Percentiles rank a stretch among this genome's conserved stretches.
Evolutionary conservation across 2,329 filamentous ascomycete species (phyloP).

Genomic region (Paramyrothecium roridum): DNA sequence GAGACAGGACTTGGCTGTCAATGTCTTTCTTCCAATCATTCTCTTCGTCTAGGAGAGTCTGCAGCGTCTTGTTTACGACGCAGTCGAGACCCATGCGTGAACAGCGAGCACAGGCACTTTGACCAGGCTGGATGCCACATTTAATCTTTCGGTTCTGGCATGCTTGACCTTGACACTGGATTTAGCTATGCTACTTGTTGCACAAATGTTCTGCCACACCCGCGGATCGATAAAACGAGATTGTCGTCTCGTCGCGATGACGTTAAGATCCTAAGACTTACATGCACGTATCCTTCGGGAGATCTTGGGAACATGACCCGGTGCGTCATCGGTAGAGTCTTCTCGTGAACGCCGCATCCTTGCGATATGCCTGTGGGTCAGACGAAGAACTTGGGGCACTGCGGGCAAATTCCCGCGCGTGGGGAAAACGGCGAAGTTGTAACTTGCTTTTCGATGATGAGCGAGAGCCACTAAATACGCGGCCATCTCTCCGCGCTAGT

Average conservation of each 20-base stretch:
- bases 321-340: no score
- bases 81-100: slow-evolving; percentile 46
- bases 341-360: no score
- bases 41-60: slow-evolving; percentile 52
- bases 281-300: slow-evolving; percentile 28
- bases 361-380: no score
- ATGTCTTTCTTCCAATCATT: slow-evolving; percentile 36
- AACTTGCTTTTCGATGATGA: no score
- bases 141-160: slow-evolving; percentile 54
- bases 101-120: slow-evolving; percentile 45
- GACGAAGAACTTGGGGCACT: no score
- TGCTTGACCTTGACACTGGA: slow-evolving; percentile 26
- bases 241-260: neutral
- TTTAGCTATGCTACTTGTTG: no score
- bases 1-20: slow-evolving; percentile 19
- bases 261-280: slow-evolving; percentile 11
- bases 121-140: slow-evolving; percentile 44
- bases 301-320: slow-evolving; percentile 17
- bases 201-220: no score
- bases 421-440: no score
- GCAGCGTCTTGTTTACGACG: slow-evolving; percentile 52
- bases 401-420: no score
- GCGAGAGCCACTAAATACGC: no score
- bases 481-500: no score
- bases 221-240: neutral